These are phyloP conservation scores for Lathyrus tuberosus DNA, from an alignment of 306 rosid genomes.

Conservation along the genomic window DNA sequence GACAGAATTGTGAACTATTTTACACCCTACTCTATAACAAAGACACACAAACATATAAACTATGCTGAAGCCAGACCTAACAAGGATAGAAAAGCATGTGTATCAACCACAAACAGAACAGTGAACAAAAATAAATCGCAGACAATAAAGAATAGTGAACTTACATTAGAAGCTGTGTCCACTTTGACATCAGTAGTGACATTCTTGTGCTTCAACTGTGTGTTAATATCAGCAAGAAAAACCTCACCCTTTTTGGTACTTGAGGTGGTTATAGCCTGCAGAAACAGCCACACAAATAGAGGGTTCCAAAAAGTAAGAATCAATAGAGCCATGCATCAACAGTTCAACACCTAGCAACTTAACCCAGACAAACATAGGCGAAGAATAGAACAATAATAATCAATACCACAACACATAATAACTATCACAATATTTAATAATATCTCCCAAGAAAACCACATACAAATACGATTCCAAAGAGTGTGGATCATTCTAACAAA, in stretches of 20 bases:
- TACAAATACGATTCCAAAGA: neutral
- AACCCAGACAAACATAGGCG: neutral
- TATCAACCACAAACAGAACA: neutral
- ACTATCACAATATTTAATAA: neutral
- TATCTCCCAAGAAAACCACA: constrained; percentile 49
- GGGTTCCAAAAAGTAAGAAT: neutral
- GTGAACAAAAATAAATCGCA: neutral
- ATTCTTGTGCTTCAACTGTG: constrained; percentile 79
- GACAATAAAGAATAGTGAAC: constrained; percentile 3
- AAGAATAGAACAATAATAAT: neutral
- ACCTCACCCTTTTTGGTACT: constrained; percentile 75
- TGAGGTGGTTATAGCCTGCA: constrained; percentile 81
- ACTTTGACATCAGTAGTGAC: constrained; percentile 87
- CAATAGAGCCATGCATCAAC: constrained; percentile 11
- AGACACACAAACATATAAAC: neutral
- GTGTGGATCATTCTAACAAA: neutral
- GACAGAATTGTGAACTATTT: neutral
- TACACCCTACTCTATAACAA: neutral
- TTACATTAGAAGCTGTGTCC: constrained; percentile 78
- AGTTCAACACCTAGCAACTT: constrained; percentile 10
- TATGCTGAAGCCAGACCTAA: neutral
- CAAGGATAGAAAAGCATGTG: neutral
- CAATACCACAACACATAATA: constrained; percentile 12
- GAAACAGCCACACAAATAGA: constrained; percentile 5
- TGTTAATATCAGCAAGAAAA: constrained; percentile 76